A percentile compares a stretch with the other conserved stretches of the same genome.
These are phyloP conservation scores for Microbotryomycetes sp. DNA, from an alignment of 1,284 basidiomycete genomes.

Conservation along the genomic window DNA sequence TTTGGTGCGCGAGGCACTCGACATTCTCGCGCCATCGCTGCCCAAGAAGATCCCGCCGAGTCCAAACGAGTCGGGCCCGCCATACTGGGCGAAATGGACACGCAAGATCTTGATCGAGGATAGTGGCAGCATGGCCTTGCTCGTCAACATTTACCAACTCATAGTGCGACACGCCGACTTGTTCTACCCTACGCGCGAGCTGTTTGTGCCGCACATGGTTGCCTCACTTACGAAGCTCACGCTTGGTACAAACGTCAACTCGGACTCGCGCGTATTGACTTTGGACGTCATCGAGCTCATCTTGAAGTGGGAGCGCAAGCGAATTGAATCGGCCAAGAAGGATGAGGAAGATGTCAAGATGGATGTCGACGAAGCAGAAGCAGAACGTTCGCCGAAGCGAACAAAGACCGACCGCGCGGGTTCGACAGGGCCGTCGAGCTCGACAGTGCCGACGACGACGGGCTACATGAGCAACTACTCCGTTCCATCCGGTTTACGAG, in stretches of 20 bases:
- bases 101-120: constrained; percentile 85
- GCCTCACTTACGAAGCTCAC: constrained; percentile 83
- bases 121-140: constrained; percentile 64
- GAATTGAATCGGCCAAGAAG: constrained; percentile 50
- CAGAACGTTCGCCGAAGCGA: constrained; percentile 29
- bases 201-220: constrained; percentile 95
- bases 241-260: constrained; percentile 57
- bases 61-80: constrained; percentile 53
- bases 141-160: constrained; percentile 83
- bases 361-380: constrained; percentile 40
- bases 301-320: constrained; percentile 42
- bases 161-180: constrained; percentile 85
- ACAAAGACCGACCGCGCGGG: constrained; percentile 8
- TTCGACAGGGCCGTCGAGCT: constrained; percentile 19
- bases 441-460: constrained; percentile 8
- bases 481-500: constrained; percentile 64
- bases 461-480: constrained; percentile 17
- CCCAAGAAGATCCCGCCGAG: constrained; percentile 47
- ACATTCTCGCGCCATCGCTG: constrained; percentile 83
- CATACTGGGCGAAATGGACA: constrained; percentile 84
- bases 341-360: constrained; percentile 41
- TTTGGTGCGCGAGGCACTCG: constrained; percentile 77
- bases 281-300: constrained; percentile 44
- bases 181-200: constrained; percentile 86
- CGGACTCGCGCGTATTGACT: constrained; percentile 64